These are phyloP conservation scores for Ogataea allantospora DNA, from an alignment of 805 yeast genomes.

Conservation along the genomic window DNA sequence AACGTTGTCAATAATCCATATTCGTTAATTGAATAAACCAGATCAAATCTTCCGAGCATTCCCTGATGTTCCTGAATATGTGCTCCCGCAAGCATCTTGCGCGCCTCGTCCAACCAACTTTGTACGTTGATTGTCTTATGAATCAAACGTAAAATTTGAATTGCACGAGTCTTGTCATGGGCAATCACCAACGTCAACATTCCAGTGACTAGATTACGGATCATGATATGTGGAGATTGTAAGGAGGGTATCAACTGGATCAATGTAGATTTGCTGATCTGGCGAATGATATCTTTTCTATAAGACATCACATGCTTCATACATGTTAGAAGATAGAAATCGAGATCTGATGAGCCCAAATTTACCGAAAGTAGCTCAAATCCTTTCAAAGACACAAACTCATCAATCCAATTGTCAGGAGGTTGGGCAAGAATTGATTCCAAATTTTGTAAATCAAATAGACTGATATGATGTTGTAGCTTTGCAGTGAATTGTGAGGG, in stretches of 20 bases:
- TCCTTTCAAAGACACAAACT: slow-evolving; percentile 79
- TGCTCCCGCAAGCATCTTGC: neutral
- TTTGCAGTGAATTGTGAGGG: slow-evolving; percentile 35
- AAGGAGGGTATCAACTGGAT: slow-evolving; percentile 59
- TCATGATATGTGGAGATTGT: slow-evolving; percentile 68
- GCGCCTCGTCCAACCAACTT: slow-evolving; percentile 21
- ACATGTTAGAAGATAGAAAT: slow-evolving; percentile 73
- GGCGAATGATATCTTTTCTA: slow-evolving; percentile 52
- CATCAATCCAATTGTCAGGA: slow-evolving; percentile 63
- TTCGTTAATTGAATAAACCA: slow-evolving; percentile 36
- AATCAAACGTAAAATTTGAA: neutral
- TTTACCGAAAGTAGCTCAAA: slow-evolving; percentile 62
- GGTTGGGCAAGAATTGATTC: slow-evolving; percentile 20
- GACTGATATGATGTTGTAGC: slow-evolving; percentile 2
- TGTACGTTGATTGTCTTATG: neutral
- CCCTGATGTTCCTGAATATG: neutral
- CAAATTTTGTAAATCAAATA: slow-evolving; percentile 38
- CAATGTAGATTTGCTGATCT: slow-evolving; percentile 46
- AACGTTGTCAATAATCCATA: slow-evolving; percentile 71
- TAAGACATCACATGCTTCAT: slow-evolving; percentile 70
- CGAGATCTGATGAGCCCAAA: slow-evolving; percentile 56
- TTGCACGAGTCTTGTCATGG: slow-evolving; percentile 19
- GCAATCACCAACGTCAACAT: slow-evolving; percentile 53
- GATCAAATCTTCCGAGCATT: neutral
- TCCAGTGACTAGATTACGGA: slow-evolving; percentile 80